phyloP scores from a whole-genome alignment of 768 basidiomycete genomes.

The Myochromella boudieri region DNA sequence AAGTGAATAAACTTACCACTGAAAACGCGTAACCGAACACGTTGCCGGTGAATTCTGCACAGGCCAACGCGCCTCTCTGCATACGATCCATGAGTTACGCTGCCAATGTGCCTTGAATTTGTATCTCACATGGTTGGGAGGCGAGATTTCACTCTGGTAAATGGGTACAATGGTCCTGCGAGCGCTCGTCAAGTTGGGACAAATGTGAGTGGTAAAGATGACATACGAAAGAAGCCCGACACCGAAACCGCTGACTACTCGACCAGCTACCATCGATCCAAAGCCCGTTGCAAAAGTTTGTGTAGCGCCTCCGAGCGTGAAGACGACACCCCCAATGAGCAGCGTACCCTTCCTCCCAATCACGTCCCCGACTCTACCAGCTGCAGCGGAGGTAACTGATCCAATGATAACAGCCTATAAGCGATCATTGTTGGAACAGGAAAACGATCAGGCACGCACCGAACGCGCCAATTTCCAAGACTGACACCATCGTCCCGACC shows the following conservation, averaged over 20 bases:
- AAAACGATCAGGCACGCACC: conserved; percentile 37
- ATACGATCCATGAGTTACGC: conserved; percentile 1
- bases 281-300: conserved; percentile 85
- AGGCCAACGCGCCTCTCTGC: conserved; percentile 82
- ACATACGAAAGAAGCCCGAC: conserved; percentile 87
- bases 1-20: conserved; percentile 52
- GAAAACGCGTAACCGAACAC: conserved; percentile 82
- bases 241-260: conserved; percentile 83
- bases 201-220: background rate
- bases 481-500: conserved; percentile 88
- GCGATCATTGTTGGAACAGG: background rate
- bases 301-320: conserved; percentile 82
- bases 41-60: conserved; percentile 90
- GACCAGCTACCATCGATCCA: conserved; percentile 77
- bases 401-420: conserved; percentile 1
- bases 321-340: conserved; percentile 78
- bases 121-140: conserved; percentile 69
- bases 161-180: conserved; percentile 81
- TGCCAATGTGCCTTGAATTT: no score
- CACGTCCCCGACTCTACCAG: conserved; percentile 84
- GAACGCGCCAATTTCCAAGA: conserved; percentile 85
- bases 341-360: conserved; percentile 86
- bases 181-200: background rate
- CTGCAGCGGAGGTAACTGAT: conserved; percentile 85
- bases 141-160: conserved; percentile 90